Percentiles rank a stretch among this genome's conserved stretches.
Evolutionary conservation across 495 filamentous ascomycete genomes (phyloP).

Genomic region (Neurospora terricola): DNA sequence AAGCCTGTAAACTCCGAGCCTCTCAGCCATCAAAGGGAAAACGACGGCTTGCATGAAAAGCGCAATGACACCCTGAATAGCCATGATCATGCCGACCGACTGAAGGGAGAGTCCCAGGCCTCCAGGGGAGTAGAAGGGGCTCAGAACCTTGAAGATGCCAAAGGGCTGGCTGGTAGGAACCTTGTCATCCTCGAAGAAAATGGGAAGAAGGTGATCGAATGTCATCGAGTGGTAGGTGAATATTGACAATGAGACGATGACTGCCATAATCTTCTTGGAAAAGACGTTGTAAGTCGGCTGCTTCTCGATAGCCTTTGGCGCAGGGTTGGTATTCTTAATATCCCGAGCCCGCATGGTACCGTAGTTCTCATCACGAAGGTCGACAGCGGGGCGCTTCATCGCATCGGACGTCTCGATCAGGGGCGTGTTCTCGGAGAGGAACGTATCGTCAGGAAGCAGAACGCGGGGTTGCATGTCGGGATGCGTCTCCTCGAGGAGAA

Average conservation of each 20-base stretch:
- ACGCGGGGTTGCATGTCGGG: slow-evolving; percentile 62
- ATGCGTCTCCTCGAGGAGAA: slow-evolving; percentile 71
- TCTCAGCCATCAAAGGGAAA: slow-evolving; percentile 61
- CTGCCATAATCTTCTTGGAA: slow-evolving; percentile 54
- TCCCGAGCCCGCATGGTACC: slow-evolving; percentile 61
- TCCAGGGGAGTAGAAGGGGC: slow-evolving; percentile 52
- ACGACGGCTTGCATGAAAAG: slow-evolving; percentile 68
- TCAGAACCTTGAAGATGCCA: slow-evolving; percentile 13
- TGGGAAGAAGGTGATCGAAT: slow-evolving; percentile 74
- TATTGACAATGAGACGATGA: slow-evolving; percentile 63
- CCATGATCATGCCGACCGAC: slow-evolving; percentile 69
- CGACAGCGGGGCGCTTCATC: slow-evolving; percentile 57
- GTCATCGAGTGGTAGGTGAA: slow-evolving; percentile 87
- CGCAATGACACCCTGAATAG: slow-evolving; percentile 67
- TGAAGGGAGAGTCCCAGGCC: slow-evolving; percentile 65
- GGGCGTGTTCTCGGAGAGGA: slow-evolving; percentile 54
- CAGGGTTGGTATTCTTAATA: slow-evolving; percentile 28
- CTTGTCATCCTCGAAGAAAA: slow-evolving; percentile 68
- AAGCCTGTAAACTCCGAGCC: slow-evolving; percentile 62
- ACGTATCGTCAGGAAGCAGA: slow-evolving; percentile 39
- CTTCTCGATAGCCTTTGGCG: slow-evolving; percentile 19
- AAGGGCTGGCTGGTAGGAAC: slow-evolving; percentile 10
- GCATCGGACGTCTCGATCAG: slow-evolving; percentile 62
- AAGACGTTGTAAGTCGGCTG: slow-evolving; percentile 40
- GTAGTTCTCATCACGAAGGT: slow-evolving; percentile 65